phyloP scores from a whole-genome alignment of 176 grass and related monocot genomes.

The Guadua angustifolia region DNA sequence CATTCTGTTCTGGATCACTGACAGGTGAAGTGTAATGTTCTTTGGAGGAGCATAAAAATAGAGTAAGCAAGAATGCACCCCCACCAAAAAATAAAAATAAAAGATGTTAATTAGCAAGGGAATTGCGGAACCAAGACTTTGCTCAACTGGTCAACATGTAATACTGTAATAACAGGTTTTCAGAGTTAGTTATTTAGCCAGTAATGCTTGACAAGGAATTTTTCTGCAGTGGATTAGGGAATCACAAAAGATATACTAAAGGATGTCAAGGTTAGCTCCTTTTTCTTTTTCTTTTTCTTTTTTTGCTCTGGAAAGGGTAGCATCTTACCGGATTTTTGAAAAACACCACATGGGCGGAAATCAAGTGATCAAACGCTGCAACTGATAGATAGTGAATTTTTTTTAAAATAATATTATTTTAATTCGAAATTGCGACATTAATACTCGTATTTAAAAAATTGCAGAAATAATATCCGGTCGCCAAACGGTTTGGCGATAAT shows the following conservation, averaged over 20 bases:
- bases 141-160: background rate
- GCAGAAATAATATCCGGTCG: too few relatives aligned
- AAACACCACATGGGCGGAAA: too few relatives aligned
- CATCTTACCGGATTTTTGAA: background rate
- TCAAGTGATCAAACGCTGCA: too few relatives aligned
- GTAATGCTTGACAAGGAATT: background rate
- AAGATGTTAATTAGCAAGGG: background rate
- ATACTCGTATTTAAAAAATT: too few relatives aligned
- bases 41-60: slow-evolving; percentile 17
- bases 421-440: too few relatives aligned
- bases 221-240: background rate
- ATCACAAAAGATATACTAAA: slow-evolving; percentile 19
- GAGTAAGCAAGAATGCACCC: slow-evolving; percentile 3
- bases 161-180: slow-evolving; percentile 1
- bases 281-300: background rate
- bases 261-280: background rate
- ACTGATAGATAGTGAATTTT: too few relatives aligned
- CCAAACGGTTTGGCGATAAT: too few relatives aligned
- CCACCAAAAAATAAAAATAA: too few relatives aligned
- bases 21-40: slow-evolving; percentile 8
- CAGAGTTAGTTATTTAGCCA: slow-evolving; percentile 6
- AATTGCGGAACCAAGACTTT: slow-evolving; percentile 16
- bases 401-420: too few relatives aligned
- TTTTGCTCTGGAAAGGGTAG: slow-evolving; percentile 12
- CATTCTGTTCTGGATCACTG: background rate